Base-by-base conservation (phyloP, 192 early-diverging fungal genomes). In the Backusella morwellensis region DNA sequence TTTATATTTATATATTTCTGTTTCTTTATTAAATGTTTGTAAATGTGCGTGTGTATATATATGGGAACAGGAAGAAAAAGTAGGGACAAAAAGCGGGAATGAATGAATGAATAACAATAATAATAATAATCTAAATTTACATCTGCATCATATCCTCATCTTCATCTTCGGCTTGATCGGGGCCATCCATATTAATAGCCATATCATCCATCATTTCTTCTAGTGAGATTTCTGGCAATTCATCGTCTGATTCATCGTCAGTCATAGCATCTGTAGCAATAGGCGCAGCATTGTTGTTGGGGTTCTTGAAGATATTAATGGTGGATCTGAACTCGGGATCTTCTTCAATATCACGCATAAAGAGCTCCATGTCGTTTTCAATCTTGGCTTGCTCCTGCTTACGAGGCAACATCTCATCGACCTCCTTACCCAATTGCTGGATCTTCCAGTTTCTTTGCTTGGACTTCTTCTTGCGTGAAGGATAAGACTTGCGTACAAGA, bases 271-370 rank as follows among this genome's bases (percentile, higher is more conserved):
- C 84, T 47, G 40, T 80, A 66, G 77, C 70, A 70, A 40, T 8
- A 29, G 67, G 79, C 26, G 70, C 75, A 19, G 82, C 38, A 29
- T 35, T 21, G 23, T 74, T 73, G 19, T 83, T 77, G 56, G 56
- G 3, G 78, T 77, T 81, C 86, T 96, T 97, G 90, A 96, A 99
- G 56, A 99, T 88, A 77, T 99, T 97, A 77, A 99, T 86, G 79
- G 94, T 95, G 77, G 93, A 92, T 70, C 98, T 89, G 73, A 98
- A 89, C 86, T 99, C 98, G 34, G 95, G 88, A 87, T 99, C 98
- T 85, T 99, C 98, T 85, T 99, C 98, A 66, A 99, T 86, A 86
- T 99, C 98, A 78, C 96, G 92, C 92, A 98, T 85, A 88, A 99
- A 99, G 78, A 94, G 80, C 83, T 99, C 98, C 80, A 93, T 95